These are phyloP conservation scores for Oryza brachyantha DNA, from an alignment of 176 grass and related monocot genomes.

Conservation along the genomic window DNA sequence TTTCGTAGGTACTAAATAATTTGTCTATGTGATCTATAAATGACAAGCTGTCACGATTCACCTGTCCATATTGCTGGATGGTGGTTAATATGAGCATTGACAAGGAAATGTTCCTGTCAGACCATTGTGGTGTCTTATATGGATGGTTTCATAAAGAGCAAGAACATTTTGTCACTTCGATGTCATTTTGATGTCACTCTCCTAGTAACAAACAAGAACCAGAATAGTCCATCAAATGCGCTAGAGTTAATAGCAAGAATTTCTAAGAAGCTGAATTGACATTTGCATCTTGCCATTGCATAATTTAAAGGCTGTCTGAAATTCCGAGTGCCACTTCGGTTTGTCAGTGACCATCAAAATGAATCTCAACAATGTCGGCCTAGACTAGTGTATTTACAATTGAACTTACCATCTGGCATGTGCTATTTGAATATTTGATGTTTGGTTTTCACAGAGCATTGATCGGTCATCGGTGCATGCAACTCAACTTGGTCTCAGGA, in stretches of 20 bases:
- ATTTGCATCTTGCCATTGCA: background rate
- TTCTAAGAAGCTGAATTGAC: background rate
- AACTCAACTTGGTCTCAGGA: background rate
- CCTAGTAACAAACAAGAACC: conserved; percentile 4
- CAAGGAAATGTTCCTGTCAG: background rate
- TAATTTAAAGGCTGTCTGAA: conserved; percentile 3
- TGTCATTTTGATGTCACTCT: background rate
- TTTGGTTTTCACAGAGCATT: background rate
- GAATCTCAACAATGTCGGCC: background rate
- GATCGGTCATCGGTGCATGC: background rate
- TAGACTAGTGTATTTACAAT: background rate
- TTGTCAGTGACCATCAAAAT: conserved; percentile 12
- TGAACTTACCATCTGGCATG: background rate
- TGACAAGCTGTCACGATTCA: background rate
- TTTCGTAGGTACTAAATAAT: background rate
- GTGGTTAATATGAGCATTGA: conserved; percentile 30
- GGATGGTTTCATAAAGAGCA: conserved; percentile 25
- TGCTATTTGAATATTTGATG: background rate
- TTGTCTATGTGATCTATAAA: background rate
- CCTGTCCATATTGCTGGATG: conserved; percentile 20
- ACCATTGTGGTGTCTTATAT: conserved; percentile 17
- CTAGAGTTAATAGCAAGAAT: background rate
- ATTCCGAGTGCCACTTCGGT: conserved; percentile 3
- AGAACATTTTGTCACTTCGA: background rate
- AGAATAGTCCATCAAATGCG: background rate